phyloP scores from a whole-genome alignment of 2,329 filamentous ascomycete species.

The Paecilomyces sp. region DNA sequence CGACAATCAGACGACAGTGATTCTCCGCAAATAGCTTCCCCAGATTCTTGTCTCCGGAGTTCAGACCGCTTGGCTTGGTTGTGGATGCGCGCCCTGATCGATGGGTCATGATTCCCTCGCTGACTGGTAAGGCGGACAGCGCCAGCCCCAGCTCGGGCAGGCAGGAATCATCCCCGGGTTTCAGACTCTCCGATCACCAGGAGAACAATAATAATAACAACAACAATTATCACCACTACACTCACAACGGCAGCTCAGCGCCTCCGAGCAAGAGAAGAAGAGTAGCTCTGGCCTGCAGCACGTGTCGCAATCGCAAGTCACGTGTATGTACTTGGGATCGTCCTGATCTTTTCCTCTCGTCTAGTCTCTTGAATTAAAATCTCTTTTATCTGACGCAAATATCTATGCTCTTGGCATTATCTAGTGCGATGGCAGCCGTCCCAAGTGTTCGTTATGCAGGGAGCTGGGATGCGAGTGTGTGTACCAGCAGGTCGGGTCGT shows the following conservation, averaged over 20 bases:
- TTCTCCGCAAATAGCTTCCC: not conserved
- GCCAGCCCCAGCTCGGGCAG: not conserved
- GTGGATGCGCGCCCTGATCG: not conserved
- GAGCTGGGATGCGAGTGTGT: slow-evolving; percentile 8
- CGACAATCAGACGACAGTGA: not conserved
- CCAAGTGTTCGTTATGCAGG: slow-evolving; percentile 8
- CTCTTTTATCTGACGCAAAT: not conserved
- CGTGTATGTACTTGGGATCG: not conserved
- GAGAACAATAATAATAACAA: no score
- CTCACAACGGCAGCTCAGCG: not conserved
- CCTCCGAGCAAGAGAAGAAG: slow-evolving; percentile 2
- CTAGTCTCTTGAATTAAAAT: not conserved
- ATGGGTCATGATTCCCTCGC: not conserved
- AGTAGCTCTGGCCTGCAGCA: slow-evolving; percentile 3
- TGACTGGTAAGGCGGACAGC: not conserved
- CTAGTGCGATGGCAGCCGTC: slow-evolving; percentile 9
- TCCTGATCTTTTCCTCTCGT: not conserved
- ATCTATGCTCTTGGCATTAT: not conserved
- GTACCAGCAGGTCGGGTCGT: slow-evolving; percentile 8
- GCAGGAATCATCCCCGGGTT: not conserved
- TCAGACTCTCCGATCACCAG: not conserved
- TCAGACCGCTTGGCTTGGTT: not conserved
- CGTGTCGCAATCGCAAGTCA: slow-evolving; percentile 4
- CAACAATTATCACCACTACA: no score
- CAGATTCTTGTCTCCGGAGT: not conserved